These are phyloP conservation scores for Malassezia dermatis DNA, from an alignment of 1,284 basidiomycete species.

Conservation along the genomic window DNA sequence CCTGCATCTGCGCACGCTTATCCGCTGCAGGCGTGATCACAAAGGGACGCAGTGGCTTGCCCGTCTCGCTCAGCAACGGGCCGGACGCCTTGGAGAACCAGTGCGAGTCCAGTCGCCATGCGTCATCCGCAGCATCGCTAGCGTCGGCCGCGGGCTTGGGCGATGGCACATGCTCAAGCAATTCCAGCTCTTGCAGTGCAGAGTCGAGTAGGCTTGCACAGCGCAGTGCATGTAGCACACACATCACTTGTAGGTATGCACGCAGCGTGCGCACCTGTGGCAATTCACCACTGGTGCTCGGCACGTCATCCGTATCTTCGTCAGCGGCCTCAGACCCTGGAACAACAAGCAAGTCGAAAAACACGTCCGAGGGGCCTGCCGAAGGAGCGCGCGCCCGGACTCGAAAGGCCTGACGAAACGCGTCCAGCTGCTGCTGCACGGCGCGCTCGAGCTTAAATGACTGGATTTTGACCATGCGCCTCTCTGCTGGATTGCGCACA, in stretches of 20 bases:
- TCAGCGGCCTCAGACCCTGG: slow-evolving; percentile 23
- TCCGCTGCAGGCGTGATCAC: slow-evolving; percentile 25
- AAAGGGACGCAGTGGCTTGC: slow-evolving; percentile 42
- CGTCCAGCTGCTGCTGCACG: slow-evolving; percentile 24
- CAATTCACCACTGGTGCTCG: slow-evolving; percentile 2
- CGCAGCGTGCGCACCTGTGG: slow-evolving; percentile 15
- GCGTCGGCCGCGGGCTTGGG: background rate
- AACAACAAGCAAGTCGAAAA: slow-evolving; percentile 24
- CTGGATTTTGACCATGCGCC: slow-evolving; percentile 35
- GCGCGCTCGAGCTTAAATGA: slow-evolving; percentile 30
- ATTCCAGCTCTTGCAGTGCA: slow-evolving; percentile 28
- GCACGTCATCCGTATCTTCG: slow-evolving; percentile 16
- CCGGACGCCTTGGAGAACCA: slow-evolving; percentile 15
- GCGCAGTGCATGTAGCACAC: slow-evolving; percentile 31
- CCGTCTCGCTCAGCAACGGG: slow-evolving; percentile 28
- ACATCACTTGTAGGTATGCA: slow-evolving; percentile 32
- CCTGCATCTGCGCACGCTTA: slow-evolving; percentile 52
- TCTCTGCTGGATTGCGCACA: background rate
- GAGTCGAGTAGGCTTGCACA: slow-evolving; percentile 20
- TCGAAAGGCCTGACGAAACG: slow-evolving; percentile 21
- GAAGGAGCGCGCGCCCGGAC: background rate
- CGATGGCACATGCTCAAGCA: slow-evolving; percentile 31
- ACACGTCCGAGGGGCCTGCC: slow-evolving; percentile 18
- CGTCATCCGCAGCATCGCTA: slow-evolving; percentile 1
- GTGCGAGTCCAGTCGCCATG: slow-evolving; percentile 37